A percentile compares a stretch with the other conserved stretches of the same genome.
Conservation (phyloP, 192 early-diverging fungal species). For the Pilaira anomala region DNA sequence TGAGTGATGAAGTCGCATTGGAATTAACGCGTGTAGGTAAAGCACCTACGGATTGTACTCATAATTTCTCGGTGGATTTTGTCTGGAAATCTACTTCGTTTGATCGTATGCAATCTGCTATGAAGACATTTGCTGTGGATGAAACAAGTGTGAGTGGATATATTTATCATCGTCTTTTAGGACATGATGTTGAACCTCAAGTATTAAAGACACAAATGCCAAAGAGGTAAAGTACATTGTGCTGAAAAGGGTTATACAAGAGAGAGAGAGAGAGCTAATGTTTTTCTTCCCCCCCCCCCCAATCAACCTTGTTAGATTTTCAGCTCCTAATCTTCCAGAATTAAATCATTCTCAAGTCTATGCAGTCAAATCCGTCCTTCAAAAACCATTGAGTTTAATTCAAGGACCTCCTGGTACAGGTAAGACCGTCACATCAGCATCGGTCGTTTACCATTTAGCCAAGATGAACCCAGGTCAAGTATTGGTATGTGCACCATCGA, state of each 20-base stretch:
- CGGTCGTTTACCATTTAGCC: constrained; percentile 95
- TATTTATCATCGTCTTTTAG: constrained; percentile 91
- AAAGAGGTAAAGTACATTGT: constrained; percentile 48
- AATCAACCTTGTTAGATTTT: constrained; percentile 61
- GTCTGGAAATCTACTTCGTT: constrained; percentile 98
- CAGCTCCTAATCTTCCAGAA: constrained; percentile 91
- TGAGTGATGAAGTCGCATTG: constrained; percentile 93
- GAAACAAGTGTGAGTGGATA: constrained; percentile 92
- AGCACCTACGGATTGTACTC: constrained; percentile 74
- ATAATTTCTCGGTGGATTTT: constrained; percentile 95
- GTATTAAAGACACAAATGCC: constrained; percentile 77
- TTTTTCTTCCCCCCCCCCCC: no score
- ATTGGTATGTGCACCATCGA: constrained; percentile 98
- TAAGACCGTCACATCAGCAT: constrained; percentile 97
- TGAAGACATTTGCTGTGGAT: constrained; percentile 96
- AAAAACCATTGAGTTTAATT: constrained; percentile 89
- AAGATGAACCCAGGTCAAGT: constrained; percentile 87
- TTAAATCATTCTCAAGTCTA: constrained; percentile 95
- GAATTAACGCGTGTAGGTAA: constrained; percentile 72
- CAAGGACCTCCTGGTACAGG: constrained; percentile 97
- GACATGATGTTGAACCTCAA: constrained; percentile 92
- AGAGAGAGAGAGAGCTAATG: no score
- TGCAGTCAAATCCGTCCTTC: constrained; percentile 91
- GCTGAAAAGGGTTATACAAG: no score
- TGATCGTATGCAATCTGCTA: constrained; percentile 94